Conservation (phyloP, 805 yeast genomes). For the Hanseniaspora occidentalis region DNA sequence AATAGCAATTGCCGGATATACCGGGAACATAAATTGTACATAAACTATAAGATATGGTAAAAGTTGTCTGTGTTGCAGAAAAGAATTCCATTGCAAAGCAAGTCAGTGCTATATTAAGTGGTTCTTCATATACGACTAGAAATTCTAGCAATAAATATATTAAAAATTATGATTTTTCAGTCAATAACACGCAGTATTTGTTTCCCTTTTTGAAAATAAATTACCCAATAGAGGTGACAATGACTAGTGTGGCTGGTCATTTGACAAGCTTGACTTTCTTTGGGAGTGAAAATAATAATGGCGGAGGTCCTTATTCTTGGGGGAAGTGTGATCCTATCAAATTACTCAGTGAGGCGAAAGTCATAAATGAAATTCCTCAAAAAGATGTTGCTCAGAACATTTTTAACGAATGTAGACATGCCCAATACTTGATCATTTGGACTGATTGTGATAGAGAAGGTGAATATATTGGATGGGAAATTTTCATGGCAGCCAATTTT, state of each 20-base stretch:
- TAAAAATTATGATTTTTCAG: slow-evolving; percentile 68
- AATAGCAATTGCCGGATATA: too few relatives aligned
- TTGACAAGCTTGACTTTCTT: slow-evolving; percentile 55
- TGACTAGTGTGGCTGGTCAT: slow-evolving; percentile 93
- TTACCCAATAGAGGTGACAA: slow-evolving; percentile 55
- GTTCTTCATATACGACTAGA: slow-evolving; percentile 39
- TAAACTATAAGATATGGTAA: slow-evolving; percentile 46
- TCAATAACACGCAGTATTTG: slow-evolving; percentile 21
- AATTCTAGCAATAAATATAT: slow-evolving; percentile 47
- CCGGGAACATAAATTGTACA: too few relatives aligned
- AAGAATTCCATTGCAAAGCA: slow-evolving; percentile 90
- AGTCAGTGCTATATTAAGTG: slow-evolving; percentile 63
- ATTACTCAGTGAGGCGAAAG: slow-evolving; percentile 56
- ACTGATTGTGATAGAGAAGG: slow-evolving; percentile 98
- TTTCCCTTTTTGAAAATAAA: slow-evolving; percentile 36
- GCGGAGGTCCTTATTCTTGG: slow-evolving; percentile 38
- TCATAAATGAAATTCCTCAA: slow-evolving; percentile 32
- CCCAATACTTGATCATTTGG: slow-evolving; percentile 77
- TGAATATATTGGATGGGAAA: slow-evolving; percentile 81
- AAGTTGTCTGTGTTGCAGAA: slow-evolving; percentile 88
- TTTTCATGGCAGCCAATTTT: slow-evolving; percentile 53
- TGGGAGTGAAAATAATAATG: not conserved
- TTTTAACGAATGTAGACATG: slow-evolving; percentile 42
- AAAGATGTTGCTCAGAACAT: slow-evolving; percentile 53
- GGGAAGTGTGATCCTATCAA: slow-evolving; percentile 50